Conservation (phyloP, 2,329 filamentous ascomycete species). For the Stenocarpella maydis region DNA sequence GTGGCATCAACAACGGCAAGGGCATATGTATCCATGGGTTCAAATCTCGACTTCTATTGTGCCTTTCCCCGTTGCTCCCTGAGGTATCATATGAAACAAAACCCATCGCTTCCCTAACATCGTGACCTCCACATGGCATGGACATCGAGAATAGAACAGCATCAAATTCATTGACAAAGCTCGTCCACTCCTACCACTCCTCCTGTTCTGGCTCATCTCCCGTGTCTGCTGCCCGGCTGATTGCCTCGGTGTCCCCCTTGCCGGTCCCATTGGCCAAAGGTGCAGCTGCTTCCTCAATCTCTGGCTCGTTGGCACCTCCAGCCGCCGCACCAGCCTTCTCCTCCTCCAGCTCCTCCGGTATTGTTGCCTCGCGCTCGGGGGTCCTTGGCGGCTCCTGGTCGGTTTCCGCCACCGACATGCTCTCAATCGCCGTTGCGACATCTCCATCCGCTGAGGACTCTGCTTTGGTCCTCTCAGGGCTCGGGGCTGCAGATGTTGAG, state of each 20-base stretch:
- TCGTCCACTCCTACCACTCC: slow-evolving; percentile 15
- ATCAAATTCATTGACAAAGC: background rate
- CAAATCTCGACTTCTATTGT: slow-evolving; percentile 10
- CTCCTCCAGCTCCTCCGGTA: slow-evolving; percentile 16
- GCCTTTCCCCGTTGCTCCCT: slow-evolving; percentile 21
- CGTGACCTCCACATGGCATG: slow-evolving; percentile 12
- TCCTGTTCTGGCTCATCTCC: slow-evolving; percentile 11
- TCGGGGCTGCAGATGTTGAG: slow-evolving; percentile 26
- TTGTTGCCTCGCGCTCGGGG: slow-evolving; percentile 30
- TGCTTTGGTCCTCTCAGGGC: slow-evolving; percentile 34
- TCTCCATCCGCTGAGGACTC: slow-evolving; percentile 34
- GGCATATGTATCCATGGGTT: slow-evolving; percentile 30
- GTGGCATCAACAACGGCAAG: background rate
- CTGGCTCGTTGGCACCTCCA: slow-evolving; percentile 15
- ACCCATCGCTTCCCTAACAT: slow-evolving; percentile 28
- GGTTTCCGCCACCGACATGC: slow-evolving; percentile 39
- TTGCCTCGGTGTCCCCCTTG: slow-evolving; percentile 8
- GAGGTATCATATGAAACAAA: slow-evolving; percentile 36
- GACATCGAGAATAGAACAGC: slow-evolving; percentile 25
- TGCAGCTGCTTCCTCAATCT: slow-evolving; percentile 9
- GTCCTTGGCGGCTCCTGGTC: slow-evolving; percentile 1
- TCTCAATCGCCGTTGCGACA: slow-evolving; percentile 38
- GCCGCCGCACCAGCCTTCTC: slow-evolving; percentile 7
- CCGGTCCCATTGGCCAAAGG: slow-evolving; percentile 24
- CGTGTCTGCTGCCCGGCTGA: background rate